Conservation (phyloP, 1,284 basidiomycete genomes). For the Vanrija sp. region DNA sequence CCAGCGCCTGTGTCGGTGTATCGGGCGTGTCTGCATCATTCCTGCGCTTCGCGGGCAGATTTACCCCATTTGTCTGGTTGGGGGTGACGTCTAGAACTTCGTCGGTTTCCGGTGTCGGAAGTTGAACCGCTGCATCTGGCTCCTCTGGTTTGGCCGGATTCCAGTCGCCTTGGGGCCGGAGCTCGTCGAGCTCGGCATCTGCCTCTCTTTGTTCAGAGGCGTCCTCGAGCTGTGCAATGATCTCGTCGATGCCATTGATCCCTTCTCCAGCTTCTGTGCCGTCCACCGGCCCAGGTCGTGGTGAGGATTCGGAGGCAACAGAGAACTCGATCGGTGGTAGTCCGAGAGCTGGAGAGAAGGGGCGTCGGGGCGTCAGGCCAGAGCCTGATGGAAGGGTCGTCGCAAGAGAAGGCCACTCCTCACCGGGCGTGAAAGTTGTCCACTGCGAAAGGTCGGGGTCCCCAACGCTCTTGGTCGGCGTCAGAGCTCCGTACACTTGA, state of each 20-base stretch:
- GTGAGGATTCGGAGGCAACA: constrained; percentile 1
- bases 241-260: constrained; percentile 32
- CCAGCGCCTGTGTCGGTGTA: too few species aligned
- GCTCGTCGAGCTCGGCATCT: background rate
- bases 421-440: constrained; percentile 40
- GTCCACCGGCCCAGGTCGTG: background rate
- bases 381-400: constrained; percentile 16
- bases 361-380: constrained; percentile 17
- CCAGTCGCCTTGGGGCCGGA: too few species aligned
- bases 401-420: constrained; percentile 27
- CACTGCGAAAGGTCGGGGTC: constrained; percentile 38
- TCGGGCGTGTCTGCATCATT: too few species aligned
- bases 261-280: background rate
- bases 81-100: too few species aligned
- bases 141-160: background rate
- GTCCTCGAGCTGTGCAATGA: constrained; percentile 41
- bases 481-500: constrained; percentile 32
- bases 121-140: constrained; percentile 14
- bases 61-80: too few species aligned
- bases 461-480: constrained; percentile 25
- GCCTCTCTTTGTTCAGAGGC: constrained; percentile 23
- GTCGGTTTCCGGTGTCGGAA: constrained; percentile 36
- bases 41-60: too few species aligned
- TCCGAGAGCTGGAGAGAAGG: constrained; percentile 13
- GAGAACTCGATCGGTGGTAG: constrained; percentile 14